Evolutionary conservation across 2,329 filamentous ascomycete species (phyloP), one percentile per base, ranked within the genome.

Genomic region (Verticillium nubilum): DNA sequence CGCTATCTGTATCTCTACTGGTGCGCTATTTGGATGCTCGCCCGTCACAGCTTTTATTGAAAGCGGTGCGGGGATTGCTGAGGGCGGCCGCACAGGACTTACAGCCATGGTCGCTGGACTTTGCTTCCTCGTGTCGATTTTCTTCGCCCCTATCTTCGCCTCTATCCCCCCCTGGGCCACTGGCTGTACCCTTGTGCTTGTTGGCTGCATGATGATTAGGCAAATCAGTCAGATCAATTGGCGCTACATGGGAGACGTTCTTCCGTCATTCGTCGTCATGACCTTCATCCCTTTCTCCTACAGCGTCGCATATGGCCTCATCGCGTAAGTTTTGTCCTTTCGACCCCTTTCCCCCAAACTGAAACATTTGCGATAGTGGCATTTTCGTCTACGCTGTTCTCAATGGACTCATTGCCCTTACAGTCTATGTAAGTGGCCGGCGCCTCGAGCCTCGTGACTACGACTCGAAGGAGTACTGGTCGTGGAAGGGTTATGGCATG

Each of bases 121-220:
- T 52, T 90, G 86, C 68, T 92, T 92, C 73, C 76, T 91, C 60
- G 74, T 89, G 59, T 84, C 87, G 26, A 79, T 92, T 60, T 91
- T 92, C 76, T 90, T 92, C 65, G 88, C 89, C 0, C 89, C 89
- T 0, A 87, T 92, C 29, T 89, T 92, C 64, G 88, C 89, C 1
- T 91, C 87, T 0, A 88, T 92, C 15, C 89, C 89, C 1, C 88
- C 89, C 0, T 92, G 88, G 88, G 89, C 89, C 1, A 92, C 89
- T 0, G 89, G 89, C 5, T 86, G 86, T 62, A 90, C 89, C 0
- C 78, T 92, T 12, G 79, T 92, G 64, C 77, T 92, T 64, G 85
- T 92, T 27, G 89, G 89, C 4, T 90, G 87, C 65, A 81, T 92
- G 74, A 92, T 92, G 89, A 88, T 90, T 64, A 86, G 87, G 9